These are phyloP conservation scores for Globisporangium spinosum DNA, from an alignment of 352 stramenopile species.

Conservation along the genomic window DNA sequence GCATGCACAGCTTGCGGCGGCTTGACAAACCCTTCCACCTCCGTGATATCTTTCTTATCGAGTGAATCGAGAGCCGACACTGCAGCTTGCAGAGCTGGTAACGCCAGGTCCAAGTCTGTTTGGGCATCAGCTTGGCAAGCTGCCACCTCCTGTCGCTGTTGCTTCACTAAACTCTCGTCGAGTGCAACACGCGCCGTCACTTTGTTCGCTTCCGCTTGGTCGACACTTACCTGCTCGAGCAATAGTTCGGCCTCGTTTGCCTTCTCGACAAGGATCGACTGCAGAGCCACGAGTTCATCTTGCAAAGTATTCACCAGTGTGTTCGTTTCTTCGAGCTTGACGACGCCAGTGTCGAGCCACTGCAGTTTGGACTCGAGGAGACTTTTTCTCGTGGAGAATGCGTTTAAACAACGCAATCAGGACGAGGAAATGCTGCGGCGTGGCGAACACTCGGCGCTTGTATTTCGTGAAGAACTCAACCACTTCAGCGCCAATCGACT, in stretches of 20 bases:
- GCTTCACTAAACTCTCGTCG: constrained; percentile 61
- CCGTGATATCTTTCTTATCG: constrained; percentile 86
- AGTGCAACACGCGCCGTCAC: constrained; percentile 50
- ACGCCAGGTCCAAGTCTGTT: constrained; percentile 60
- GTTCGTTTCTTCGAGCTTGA: constrained; percentile 77
- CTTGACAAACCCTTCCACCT: constrained; percentile 86
- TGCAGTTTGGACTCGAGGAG: constrained; percentile 43
- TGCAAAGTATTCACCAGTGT: constrained; percentile 54
- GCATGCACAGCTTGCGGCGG: constrained; percentile 77
- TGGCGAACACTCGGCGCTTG: constrained; percentile 53
- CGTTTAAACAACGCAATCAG: constrained; percentile 85
- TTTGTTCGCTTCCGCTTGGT: constrained; percentile 46
- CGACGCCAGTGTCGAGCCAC: constrained; percentile 52
- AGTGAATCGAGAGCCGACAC: constrained; percentile 74
- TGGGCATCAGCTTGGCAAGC: constrained; percentile 70
- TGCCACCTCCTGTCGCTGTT: constrained; percentile 60
- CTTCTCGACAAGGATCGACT: constrained; percentile 69
- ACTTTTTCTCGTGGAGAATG: constrained; percentile 56
- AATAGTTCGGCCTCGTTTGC: constrained; percentile 57
- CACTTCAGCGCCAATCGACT: constrained; percentile 25
- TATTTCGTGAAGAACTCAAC: constrained; percentile 31
- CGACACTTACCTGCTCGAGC: constrained; percentile 54
- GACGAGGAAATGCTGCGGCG: constrained; percentile 88
- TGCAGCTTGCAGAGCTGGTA: constrained; percentile 73
- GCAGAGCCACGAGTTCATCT: constrained; percentile 79